These are phyloP conservation scores for Pseudonitzschia pungens DNA, from an alignment of 108 stramenopile genomes.

Conservation along the genomic window DNA sequence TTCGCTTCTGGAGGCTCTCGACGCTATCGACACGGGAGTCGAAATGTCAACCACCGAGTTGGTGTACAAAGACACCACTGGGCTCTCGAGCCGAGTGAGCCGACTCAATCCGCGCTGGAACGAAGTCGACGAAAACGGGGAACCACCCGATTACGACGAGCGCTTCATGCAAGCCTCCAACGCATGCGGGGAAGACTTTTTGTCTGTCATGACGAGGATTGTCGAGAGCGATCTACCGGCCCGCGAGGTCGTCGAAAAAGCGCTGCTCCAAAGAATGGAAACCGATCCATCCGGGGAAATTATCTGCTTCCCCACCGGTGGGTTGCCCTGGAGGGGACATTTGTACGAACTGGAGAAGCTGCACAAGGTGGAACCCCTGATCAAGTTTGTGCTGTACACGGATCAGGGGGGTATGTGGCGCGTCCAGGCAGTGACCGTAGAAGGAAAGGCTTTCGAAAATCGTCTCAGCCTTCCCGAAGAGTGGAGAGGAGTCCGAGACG, in stretches of 20 bases:
- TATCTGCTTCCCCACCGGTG: slow-evolving; percentile 68
- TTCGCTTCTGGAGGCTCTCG: slow-evolving; percentile 93
- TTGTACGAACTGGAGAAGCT: slow-evolving; percentile 91
- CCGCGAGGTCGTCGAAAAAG: slow-evolving; percentile 77
- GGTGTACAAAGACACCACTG: slow-evolving; percentile 85
- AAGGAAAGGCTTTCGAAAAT: slow-evolving; percentile 88
- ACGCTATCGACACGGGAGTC: slow-evolving; percentile 99
- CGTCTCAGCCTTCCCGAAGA: slow-evolving; percentile 84
- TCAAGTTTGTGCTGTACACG: slow-evolving; percentile 95
- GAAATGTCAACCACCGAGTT: slow-evolving; percentile 62
- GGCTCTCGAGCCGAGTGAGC: slow-evolving; percentile 82
- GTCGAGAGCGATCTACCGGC: slow-evolving; percentile 94
- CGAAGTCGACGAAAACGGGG: slow-evolving; percentile 59
- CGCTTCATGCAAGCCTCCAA: slow-evolving; percentile 87
- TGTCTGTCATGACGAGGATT: slow-evolving; percentile 66
- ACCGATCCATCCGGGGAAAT: slow-evolving; percentile 85
- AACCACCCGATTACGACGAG: slow-evolving; percentile 68
- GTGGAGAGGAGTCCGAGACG: slow-evolving; percentile 95
- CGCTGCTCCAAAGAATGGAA: slow-evolving; percentile 60
- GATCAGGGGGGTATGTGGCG: slow-evolving; percentile 94
- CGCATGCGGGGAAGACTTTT: slow-evolving; percentile 89
- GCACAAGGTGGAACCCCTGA: slow-evolving; percentile 47
- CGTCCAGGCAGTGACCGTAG: slow-evolving; percentile 98
- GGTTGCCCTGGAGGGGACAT: slow-evolving; percentile 93
- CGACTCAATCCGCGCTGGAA: slow-evolving; percentile 95